Conservation (phyloP, 2,329 filamentous ascomycete genomes). For the Fusarium fujikuroi region DNA sequence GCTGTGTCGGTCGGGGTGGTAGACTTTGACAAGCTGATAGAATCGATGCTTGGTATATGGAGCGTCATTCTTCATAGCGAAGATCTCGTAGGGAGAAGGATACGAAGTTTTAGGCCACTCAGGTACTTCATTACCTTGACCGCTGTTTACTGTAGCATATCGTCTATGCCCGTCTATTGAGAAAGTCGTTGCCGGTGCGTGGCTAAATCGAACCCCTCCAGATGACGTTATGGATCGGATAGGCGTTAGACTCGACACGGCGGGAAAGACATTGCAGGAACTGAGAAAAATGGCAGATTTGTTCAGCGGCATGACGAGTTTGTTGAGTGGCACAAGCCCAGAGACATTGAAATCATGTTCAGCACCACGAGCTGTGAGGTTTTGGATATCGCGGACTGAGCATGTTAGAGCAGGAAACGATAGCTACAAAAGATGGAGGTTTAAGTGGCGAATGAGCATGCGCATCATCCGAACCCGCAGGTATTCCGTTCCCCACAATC, state of each 20-base stretch:
- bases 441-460: constrained; percentile 30
- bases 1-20: constrained; percentile 82
- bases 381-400: constrained; percentile 33
- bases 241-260: constrained; percentile 17
- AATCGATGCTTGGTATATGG: constrained; percentile 86
- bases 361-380: constrained; percentile 5
- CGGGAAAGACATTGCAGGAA: constrained; percentile 37
- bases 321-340: constrained; percentile 11
- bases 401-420: constrained; percentile 40
- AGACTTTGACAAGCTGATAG: constrained; percentile 93
- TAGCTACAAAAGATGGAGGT: constrained; percentile 1
- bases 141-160: constrained; percentile 39
- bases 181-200: not conserved
- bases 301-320: constrained; percentile 38
- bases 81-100: constrained; percentile 92
- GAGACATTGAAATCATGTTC: constrained; percentile 34
- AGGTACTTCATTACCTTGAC: constrained; percentile 26
- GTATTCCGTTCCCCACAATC: constrained; percentile 16
- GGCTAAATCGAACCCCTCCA: constrained; percentile 21
- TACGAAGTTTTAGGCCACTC: constrained; percentile 60
- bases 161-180: constrained; percentile 17
- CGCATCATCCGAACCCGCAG: constrained; percentile 1
- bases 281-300: constrained; percentile 32
- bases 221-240: constrained; percentile 41
- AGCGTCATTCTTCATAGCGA: constrained; percentile 67